These are phyloP conservation scores for Rehmannia glutinosa DNA, from an alignment of 257 asterid species.

Conservation along the genomic window DNA sequence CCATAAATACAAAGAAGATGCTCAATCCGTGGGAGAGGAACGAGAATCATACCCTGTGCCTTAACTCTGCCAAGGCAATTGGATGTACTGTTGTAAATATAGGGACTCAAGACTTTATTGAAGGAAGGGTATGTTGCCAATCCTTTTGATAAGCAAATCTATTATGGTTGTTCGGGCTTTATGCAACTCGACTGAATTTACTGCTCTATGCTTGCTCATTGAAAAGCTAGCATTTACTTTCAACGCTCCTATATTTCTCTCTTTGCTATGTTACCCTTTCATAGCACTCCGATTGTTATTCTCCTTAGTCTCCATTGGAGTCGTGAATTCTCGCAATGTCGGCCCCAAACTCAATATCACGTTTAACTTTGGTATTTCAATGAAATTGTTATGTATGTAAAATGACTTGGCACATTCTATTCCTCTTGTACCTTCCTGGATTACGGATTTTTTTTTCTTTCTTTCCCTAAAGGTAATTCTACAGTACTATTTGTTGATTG, in stretches of 20 bases:
- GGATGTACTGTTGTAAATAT: constrained; percentile 82
- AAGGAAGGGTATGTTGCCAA: constrained; percentile 63
- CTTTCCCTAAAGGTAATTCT: too few relatives aligned
- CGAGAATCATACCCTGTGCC: constrained; percentile 82
- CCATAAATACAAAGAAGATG: constrained; percentile 62
- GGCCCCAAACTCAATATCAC: too few relatives aligned
- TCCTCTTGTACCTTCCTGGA: too few relatives aligned
- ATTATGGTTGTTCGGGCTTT: neutral
- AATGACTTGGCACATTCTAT: too few relatives aligned
- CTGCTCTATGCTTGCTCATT: too few relatives aligned
- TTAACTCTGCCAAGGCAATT: constrained; percentile 84
- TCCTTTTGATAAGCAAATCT: neutral
- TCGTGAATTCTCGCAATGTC: constrained; percentile 15
- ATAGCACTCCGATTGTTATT: neutral
- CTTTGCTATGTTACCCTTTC: neutral
- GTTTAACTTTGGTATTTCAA: too few relatives aligned
- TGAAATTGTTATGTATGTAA: too few relatives aligned
- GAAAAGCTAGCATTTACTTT: neutral
- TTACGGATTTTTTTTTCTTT: too few relatives aligned
- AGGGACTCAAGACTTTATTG: constrained; percentile 75
- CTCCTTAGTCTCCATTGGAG: neutral
- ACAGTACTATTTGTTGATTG: too few relatives aligned
- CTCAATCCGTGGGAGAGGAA: constrained; percentile 91
- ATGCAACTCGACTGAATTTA: neutral
- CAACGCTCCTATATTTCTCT: neutral